Base-by-base conservation (phyloP, 129 eudicot genomes). In the Artemisia tridentata region DNA sequence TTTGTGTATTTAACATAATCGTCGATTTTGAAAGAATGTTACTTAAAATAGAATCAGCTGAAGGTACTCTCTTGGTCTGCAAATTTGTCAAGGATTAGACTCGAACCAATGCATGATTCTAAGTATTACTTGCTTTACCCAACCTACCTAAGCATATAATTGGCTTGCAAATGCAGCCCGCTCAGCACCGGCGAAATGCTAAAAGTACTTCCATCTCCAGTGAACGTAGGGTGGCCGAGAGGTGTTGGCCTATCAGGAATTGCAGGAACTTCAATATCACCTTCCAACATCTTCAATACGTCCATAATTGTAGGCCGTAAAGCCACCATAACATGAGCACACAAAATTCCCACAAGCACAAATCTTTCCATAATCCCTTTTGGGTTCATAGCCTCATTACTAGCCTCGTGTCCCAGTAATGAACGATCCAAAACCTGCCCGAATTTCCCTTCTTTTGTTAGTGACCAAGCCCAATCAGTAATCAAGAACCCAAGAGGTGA, bases 281-380 rank as follows among this genome's bases (percentile, higher is more conserved):
- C 96, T 78, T 89, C 96, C 65, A 89, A 79, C 92, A 89, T 89
- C 69, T 84, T 89, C 60, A 89, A 54, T 53, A 85, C 96, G 48
- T 89, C 96, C 70, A 77, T 29, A 45, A 89, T 86, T 43, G 93
- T 86, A 34, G 96, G 96, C 82, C 96, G 79, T 15, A 89, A 63
- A 71, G 88, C 92, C 72, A 89, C 96, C 96, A 86, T 89, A 2
- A 89, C 96, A 80, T 90, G 96, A 71, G 96, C 96, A 80, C 96
- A 90, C 70, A 90, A 78, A 50, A 90, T 84, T 6, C 96, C 96
- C 18, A 90, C 96, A 15, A 75, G 85, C 13, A 90, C 80, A 72
- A 69, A 90, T 52, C 92, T 81, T 81, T 90, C 93, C 96, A 90
- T 90, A 25, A 86, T 82, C 17, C 83, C 83, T 69, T 62, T 89